Conservation (phyloP, 2,329 filamentous ascomycete species). For the Intubia oerlemansii region DNA sequence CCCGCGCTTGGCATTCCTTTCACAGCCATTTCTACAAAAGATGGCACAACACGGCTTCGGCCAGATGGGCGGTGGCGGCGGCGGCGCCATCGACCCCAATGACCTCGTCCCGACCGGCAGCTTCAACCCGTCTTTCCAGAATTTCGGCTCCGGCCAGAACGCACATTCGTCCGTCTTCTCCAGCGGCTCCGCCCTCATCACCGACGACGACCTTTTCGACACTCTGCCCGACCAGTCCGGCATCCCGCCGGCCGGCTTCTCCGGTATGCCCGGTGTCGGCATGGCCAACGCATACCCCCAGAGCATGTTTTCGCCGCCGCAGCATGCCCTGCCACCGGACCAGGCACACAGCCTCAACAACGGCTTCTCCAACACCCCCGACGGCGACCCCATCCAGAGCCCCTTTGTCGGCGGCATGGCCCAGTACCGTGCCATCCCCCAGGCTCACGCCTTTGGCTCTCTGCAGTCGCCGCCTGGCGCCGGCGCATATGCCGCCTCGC, state of each 20-base stretch:
- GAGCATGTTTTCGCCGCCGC: slow-evolving; percentile 26
- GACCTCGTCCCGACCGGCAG: slow-evolving; percentile 55
- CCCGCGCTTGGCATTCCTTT: too few species aligned
- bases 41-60: slow-evolving; percentile 37
- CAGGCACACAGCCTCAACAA: slow-evolving; percentile 51
- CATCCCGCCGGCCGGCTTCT: slow-evolving; percentile 31
- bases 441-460: slow-evolving; percentile 33
- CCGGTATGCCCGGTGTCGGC: slow-evolving; percentile 29
- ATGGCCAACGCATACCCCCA: slow-evolving; percentile 31
- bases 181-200: slow-evolving; percentile 56
- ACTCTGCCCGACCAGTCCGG: slow-evolving; percentile 32
- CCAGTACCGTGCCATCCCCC: slow-evolving; percentile 52
- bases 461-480: slow-evolving; percentile 29
- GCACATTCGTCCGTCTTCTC: slow-evolving; percentile 53
- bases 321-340: slow-evolving; percentile 43
- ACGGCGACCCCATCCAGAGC: slow-evolving; percentile 79
- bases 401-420: slow-evolving; percentile 63
- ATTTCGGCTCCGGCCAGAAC: slow-evolving; percentile 28
- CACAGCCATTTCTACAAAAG: too few species aligned
- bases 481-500: slow-evolving; percentile 26
- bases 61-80: slow-evolving; percentile 31
- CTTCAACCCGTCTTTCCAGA: slow-evolving; percentile 39
- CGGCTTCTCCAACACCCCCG: slow-evolving; percentile 77
- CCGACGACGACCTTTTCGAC: slow-evolving; percentile 76
- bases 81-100: slow-evolving; percentile 50